Percentiles rank a stretch among this genome's conserved stretches.
phyloP scores from a whole-genome alignment of 352 stramenopile species.

The Phytophthora syringae region DNA sequence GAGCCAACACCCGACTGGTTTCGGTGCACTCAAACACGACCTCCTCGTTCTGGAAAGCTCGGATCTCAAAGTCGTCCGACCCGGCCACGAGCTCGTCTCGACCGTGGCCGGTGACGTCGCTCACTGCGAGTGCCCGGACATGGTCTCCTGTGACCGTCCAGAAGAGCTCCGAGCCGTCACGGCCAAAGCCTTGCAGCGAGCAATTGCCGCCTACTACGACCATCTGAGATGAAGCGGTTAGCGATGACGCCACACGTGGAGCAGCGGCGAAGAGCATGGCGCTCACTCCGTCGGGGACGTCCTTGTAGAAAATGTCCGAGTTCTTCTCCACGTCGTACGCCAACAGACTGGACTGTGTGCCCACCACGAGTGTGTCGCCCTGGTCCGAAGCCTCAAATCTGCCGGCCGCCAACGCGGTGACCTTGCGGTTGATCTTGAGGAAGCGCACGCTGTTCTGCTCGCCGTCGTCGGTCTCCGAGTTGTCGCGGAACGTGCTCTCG shows the following conservation, averaged over 20 bases:
- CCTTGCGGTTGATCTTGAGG: constrained; percentile 93
- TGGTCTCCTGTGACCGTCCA: constrained; percentile 94
- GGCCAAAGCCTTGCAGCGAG: constrained; percentile 89
- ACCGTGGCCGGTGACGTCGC: constrained; percentile 73
- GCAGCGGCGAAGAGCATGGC: constrained; percentile 79
- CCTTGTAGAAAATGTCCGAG: constrained; percentile 94
- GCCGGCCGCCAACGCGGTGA: constrained; percentile 81
- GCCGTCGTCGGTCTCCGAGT: constrained; percentile 38
- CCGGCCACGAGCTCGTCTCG: constrained; percentile 87
- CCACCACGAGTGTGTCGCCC: constrained; percentile 88
- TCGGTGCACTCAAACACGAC: constrained; percentile 90
- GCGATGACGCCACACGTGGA: constrained; percentile 30
- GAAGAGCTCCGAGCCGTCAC: constrained; percentile 84
- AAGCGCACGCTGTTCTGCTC: constrained; percentile 74
- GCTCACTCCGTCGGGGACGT: constrained; percentile 86
- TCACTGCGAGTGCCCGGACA: constrained; percentile 81
- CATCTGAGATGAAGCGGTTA: constrained; percentile 57
- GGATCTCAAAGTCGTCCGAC: constrained; percentile 92
- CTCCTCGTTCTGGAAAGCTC: constrained; percentile 90
- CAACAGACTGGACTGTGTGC: constrained; percentile 90
- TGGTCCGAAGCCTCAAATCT: constrained; percentile 66
- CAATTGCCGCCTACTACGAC: constrained; percentile 94
- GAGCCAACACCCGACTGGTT: constrained; percentile 74
- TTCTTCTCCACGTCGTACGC: constrained; percentile 95
- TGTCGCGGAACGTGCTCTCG: constrained; percentile 58